Percentiles rank a stretch among this genome's conserved stretches.
phyloP scores from a whole-genome alignment of 2,329 filamentous ascomycete genomes.

The Fusarium annulatum region DNA sequence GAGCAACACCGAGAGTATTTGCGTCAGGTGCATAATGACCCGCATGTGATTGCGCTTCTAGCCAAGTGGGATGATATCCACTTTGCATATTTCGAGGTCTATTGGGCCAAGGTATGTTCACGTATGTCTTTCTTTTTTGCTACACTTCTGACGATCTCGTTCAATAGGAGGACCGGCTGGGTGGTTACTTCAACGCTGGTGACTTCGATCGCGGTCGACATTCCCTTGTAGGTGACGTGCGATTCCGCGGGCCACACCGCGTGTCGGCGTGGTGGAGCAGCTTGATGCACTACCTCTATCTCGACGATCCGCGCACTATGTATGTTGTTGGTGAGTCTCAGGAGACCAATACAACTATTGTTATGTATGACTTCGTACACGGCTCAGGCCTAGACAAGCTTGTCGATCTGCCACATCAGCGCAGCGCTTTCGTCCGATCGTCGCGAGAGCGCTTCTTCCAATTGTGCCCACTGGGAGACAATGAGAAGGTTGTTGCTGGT shows the following conservation, averaged over 20 bases:
- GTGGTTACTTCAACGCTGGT: constrained; percentile 65
- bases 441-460: constrained; percentile 77
- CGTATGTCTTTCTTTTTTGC: not conserved
- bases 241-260: constrained; percentile 69
- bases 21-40: constrained; percentile 73
- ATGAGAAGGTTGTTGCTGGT: constrained; percentile 66
- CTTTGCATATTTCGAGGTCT: constrained; percentile 85
- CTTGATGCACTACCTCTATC: constrained; percentile 71
- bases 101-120: constrained; percentile 72
- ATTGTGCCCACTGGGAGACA: constrained; percentile 68
- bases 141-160: not conserved
- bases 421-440: constrained; percentile 74
- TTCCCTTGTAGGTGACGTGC: constrained; percentile 68
- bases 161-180: constrained; percentile 64
- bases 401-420: constrained; percentile 78
- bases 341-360: constrained; percentile 74
- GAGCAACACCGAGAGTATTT: constrained; percentile 81
- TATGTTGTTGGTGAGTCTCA: constrained; percentile 76
- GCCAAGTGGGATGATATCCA: constrained; percentile 76
- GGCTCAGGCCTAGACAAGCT: constrained; percentile 79
- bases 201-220: constrained; percentile 70
- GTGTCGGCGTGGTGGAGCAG: constrained; percentile 71
- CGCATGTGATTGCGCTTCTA: constrained; percentile 76
- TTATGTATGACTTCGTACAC: constrained; percentile 80
- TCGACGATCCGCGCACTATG: constrained; percentile 69